Evolutionary conservation across 148 eudicot species (phyloP), one percentile per base, ranked within the genome.

Genomic region (Persicaria maculosa): DNA sequence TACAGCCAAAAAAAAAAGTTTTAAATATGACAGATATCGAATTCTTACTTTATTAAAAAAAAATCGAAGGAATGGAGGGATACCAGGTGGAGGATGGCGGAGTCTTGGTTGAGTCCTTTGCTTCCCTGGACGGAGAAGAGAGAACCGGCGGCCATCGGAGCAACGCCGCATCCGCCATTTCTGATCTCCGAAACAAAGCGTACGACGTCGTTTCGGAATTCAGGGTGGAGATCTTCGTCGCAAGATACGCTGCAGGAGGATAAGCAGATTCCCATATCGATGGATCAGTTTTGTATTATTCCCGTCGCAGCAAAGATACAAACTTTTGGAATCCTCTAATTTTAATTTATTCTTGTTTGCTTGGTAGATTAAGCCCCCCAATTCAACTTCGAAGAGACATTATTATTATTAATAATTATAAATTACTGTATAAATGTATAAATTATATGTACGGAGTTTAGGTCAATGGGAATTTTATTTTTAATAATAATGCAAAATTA

Each of bases 21-120:
- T n/a, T n/a, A n/a, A n/a, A n/a, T n/a, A n/a, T n/a, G n/a, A n/a
- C n/a, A n/a, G n/a, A n/a, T n/a, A n/a, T n/a, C n/a, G n/a, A n/a
- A n/a, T n/a, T n/a, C n/a, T n/a, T n/a, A n/a, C n/a, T n/a, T n/a
- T n/a, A n/a, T n/a, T n/a, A n/a, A n/a, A n/a, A n/a, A n/a, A n/a
- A n/a, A n/a, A n/a, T n/a, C n/a, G n/a, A 31, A 31, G 40, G 40
- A 2, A 31, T 31, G 36, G 36, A 31, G 36, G 36, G 40, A 19
- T 76, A 94, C 98, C 96, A 90, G 82, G 77, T 80, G 72, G 22
- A 91, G 68, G 79, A 90, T 75, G 22, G 93, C 97, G 78, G 91
- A 78, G 86, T 91, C 98, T 78, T 94, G 98, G 82, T 94, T 94
- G 10, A 68, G 36, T 11, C 90, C 93, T 86, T 87, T 91, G 75